Evolutionary conservation across 2,329 filamentous ascomycete genomes (phyloP).

Genomic region (Cladophialophora psammophila): DNA sequence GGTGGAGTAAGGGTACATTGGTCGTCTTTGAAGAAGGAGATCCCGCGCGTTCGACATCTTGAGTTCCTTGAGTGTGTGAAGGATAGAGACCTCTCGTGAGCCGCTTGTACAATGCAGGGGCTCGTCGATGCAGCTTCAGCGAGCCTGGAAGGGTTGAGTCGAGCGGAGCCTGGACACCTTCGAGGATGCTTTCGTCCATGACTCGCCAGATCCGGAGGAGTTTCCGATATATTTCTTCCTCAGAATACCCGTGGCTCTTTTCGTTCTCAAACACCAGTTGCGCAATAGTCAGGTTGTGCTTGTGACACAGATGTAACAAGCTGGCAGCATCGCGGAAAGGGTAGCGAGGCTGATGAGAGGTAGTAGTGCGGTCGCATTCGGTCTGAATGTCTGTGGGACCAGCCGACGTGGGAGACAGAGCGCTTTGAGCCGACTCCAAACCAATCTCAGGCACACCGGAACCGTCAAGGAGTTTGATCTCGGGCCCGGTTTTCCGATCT

Average conservation of each 20-base stretch:
- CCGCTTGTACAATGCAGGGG: constrained; percentile 33
- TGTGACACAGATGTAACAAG: constrained; percentile 32
- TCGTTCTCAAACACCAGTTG: constrained; percentile 38
- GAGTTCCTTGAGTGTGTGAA: constrained; percentile 22
- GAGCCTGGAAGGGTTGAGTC: constrained; percentile 33
- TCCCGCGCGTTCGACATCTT: constrained; percentile 4
- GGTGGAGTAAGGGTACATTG: constrained; percentile 4
- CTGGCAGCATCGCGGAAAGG: constrained; percentile 33
- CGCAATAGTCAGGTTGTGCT: constrained; percentile 38
- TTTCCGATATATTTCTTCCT: constrained; percentile 33
- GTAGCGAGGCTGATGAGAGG: constrained; percentile 23
- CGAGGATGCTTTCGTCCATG: constrained; percentile 37
- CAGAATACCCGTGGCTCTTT: constrained; percentile 32
- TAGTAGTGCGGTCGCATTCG: not conserved
- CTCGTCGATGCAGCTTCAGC: constrained; percentile 34
- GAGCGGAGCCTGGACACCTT: constrained; percentile 35
- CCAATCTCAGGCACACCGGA: not conserved
- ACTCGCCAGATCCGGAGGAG: constrained; percentile 36
- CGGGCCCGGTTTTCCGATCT: constrained; percentile 23
- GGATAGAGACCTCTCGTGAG: constrained; percentile 37
- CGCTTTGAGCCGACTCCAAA: not conserved
- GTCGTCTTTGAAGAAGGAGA: not conserved
- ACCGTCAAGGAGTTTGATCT: constrained; percentile 10
- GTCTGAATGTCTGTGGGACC: constrained; percentile 1
- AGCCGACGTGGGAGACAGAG: not conserved